A percentile compares a stretch with the other conserved stretches of the same genome.
Evolutionary conservation across 208 protist genomes (phyloP).

Genomic region (Acanthamoeba lenticulata): DNA sequence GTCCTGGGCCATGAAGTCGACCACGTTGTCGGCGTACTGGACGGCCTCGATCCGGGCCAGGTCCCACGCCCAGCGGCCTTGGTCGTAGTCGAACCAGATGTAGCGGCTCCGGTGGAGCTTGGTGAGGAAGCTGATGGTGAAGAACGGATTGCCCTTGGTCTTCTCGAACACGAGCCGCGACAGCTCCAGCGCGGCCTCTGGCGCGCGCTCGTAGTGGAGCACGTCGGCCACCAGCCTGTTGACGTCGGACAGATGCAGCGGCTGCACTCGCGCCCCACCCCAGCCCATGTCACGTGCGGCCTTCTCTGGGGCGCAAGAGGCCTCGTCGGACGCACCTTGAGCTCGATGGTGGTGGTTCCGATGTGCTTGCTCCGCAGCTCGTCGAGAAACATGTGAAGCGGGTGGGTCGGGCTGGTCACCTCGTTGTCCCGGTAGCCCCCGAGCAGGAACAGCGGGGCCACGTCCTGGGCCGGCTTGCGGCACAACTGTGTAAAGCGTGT

Average conservation of each 20-base stretch:
- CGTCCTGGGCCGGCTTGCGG: background rate
- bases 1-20: slow-evolving; percentile 49
- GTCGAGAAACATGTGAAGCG: background rate
- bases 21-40: slow-evolving; percentile 3
- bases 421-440: slow-evolving; percentile 53
- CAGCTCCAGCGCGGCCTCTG: background rate
- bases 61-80: background rate
- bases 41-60: slow-evolving; percentile 11
- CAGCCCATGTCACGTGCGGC: too few relatives aligned
- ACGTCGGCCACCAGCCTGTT: background rate
- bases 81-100: background rate
- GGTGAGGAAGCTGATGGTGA: slow-evolving; percentile 48
- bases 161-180: background rate
- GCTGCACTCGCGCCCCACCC: too few relatives aligned
- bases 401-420: background rate
- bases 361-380: background rate
- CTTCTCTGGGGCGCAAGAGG: too few relatives aligned
- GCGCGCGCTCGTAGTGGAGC: background rate
- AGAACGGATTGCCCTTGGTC: slow-evolving; percentile 52
- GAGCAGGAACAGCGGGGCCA: background rate
- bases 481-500: too few relatives aligned
- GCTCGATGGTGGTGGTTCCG: background rate
- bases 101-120: background rate
- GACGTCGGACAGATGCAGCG: background rate
- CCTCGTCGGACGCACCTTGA: too few relatives aligned